These are phyloP conservation scores for Gossypium davidsonii DNA, from an alignment of 441 rosid species.

Conservation along the genomic window DNA sequence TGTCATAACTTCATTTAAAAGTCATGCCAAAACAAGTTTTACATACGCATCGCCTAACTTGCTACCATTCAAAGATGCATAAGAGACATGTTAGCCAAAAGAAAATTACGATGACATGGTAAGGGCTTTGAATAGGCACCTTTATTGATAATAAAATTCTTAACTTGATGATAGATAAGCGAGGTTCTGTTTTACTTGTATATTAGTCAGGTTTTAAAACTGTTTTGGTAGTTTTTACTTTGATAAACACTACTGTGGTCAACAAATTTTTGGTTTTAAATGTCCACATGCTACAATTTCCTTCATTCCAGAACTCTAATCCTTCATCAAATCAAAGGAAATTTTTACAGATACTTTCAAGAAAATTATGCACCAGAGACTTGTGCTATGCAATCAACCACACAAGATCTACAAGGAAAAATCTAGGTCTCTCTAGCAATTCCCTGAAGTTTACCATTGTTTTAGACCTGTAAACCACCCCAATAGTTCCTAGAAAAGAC, in stretches of 20 bases:
- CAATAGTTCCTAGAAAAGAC: not conserved
- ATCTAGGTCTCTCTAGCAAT: not conserved
- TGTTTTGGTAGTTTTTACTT: not conserved
- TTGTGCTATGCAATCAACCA: not conserved
- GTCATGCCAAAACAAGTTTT: not conserved
- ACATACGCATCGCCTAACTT: not conserved
- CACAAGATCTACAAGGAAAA: not conserved
- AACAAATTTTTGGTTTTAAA: not conserved
- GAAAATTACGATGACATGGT: not conserved
- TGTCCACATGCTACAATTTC: not conserved
- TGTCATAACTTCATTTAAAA: not conserved
- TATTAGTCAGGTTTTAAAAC: not conserved
- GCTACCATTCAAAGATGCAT: not conserved
- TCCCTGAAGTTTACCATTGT: not conserved
- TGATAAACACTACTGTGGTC: not conserved
- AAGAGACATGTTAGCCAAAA: not conserved
- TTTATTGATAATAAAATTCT: conserved; percentile 2
- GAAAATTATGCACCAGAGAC: not conserved
- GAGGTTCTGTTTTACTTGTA: not conserved
- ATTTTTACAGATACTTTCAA: not conserved
- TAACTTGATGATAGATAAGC: not conserved
- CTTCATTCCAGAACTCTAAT: conserved; percentile 2
- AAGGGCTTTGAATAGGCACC: not conserved
- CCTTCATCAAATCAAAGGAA: not conserved
- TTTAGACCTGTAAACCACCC: not conserved